These are phyloP conservation scores for Cystofilobasidium ferigula DNA, from an alignment of 768 basidiomycete genomes.

Conservation along the genomic window DNA sequence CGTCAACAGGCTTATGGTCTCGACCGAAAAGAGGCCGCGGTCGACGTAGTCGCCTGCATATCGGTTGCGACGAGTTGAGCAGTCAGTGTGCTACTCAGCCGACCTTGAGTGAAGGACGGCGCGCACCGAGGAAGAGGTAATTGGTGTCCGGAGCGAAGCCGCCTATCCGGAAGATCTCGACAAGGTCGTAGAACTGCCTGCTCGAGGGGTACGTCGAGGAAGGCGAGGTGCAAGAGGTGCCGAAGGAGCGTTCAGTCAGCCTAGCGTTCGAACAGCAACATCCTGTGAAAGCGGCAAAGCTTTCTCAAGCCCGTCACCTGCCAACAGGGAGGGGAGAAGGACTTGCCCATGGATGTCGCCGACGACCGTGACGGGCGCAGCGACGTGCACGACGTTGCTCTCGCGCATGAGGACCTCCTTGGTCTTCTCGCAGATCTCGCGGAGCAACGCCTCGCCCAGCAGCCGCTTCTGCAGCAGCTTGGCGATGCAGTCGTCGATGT, in stretches of 20 bases:
- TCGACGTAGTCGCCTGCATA: conserved; percentile 90
- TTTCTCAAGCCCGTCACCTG: conserved; percentile 15
- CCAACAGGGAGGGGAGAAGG: conserved; percentile 38
- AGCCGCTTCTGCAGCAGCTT: conserved; percentile 84
- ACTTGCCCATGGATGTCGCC: conserved; percentile 99
- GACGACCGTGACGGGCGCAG: conserved; percentile 92
- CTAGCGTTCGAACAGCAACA: too few species aligned
- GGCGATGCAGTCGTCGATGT: conserved; percentile 91
- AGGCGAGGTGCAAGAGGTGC: not conserved
- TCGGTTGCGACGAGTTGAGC: not conserved
- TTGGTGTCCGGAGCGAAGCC: conserved; percentile 94
- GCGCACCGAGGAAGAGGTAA: conserved; percentile 90
- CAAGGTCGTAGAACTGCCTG: conserved; percentile 98
- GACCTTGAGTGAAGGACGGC: not conserved
- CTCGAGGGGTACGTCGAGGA: conserved; percentile 7
- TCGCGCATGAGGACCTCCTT: conserved; percentile 99
- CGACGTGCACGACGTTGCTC: conserved; percentile 94
- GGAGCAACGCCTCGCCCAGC: conserved; percentile 80
- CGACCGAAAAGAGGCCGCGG: conserved; percentile 91
- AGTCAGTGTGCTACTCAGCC: too few species aligned
- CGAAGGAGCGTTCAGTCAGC: too few species aligned
- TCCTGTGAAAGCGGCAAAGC: not conserved
- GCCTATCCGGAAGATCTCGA: conserved; percentile 98
- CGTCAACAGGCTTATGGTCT: conserved; percentile 92
- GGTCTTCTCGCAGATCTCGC: conserved; percentile 99